Conservation (phyloP, 2,329 filamentous ascomycete genomes). For the Pezicula carpinea region DNA sequence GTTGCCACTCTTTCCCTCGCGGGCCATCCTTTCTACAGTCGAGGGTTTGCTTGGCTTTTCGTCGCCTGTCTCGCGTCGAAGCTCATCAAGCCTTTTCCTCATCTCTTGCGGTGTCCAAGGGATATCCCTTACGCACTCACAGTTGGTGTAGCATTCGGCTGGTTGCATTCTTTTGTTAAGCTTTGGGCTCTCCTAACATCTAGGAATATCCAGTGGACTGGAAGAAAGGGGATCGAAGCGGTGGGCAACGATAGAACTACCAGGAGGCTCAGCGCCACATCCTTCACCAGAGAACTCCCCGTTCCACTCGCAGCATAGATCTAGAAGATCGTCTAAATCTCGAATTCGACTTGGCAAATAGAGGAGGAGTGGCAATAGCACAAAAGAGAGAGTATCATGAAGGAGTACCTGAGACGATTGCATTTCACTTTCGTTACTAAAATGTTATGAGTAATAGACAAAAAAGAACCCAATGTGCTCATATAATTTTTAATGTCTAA, state of each 20-base stretch:
- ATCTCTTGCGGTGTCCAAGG: constrained; percentile 44
- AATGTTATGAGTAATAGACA: no score
- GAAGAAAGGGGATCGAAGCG: constrained; percentile 4
- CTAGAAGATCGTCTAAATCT: no score
- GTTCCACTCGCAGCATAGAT: no score
- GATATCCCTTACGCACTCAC: constrained; percentile 46
- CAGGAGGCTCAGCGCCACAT: no score
- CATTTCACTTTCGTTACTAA: no score
- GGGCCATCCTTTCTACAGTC: not conserved
- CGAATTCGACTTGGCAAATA: no score
- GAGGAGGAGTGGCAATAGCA: no score
- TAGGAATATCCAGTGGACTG: constrained; percentile 10
- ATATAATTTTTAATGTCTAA: no score
- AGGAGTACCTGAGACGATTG: no score
- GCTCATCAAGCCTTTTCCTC: constrained; percentile 49
- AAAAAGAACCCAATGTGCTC: no score
- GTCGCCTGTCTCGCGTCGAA: constrained; percentile 42
- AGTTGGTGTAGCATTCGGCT: constrained; percentile 48
- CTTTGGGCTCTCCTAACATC: constrained; percentile 47
- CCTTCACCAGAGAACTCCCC: no score
- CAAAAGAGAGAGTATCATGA: no score
- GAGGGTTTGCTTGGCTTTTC: constrained; percentile 1
- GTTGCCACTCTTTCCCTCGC: constrained; percentile 26
- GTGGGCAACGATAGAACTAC: not conserved
- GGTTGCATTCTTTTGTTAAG: constrained; percentile 54